Evolutionary conservation across 2,329 filamentous ascomycete genomes (phyloP).

Genomic region (Alternaria sp.): DNA sequence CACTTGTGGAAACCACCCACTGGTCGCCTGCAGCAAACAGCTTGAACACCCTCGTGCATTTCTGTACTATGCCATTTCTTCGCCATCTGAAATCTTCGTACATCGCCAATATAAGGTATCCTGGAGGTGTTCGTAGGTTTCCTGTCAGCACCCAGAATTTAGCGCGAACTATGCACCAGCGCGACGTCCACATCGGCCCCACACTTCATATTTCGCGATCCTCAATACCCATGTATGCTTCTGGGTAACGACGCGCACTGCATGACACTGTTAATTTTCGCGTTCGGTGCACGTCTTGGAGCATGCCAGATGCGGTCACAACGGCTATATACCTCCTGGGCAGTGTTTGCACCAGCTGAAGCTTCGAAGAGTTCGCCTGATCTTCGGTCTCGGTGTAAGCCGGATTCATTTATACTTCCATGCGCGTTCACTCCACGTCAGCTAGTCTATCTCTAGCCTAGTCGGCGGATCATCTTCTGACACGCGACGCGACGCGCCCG

Average conservation of each 20-base stretch:
- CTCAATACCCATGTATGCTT: not conserved
- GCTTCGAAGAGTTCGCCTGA: not conserved
- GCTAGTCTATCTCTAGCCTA: not conserved
- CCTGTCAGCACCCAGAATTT: not conserved
- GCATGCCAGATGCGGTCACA: not conserved
- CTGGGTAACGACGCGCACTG: not conserved
- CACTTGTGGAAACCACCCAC: not conserved
- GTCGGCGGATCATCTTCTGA: not conserved
- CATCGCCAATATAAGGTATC: rapidly evolving
- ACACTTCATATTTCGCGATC: not conserved
- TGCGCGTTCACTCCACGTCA: not conserved
- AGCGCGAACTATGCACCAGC: not conserved
- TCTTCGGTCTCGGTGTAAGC: not conserved
- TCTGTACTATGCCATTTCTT: not conserved
- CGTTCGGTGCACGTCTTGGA: not conserved
- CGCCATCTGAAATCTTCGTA: rapidly evolving
- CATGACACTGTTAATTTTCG: rapidly evolving
- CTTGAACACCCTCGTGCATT: not conserved
- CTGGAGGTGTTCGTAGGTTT: not conserved
- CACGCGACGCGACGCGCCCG: not conserved
- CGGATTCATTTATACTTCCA: not conserved
- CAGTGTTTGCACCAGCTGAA: not conserved
- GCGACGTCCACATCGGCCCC: not conserved
- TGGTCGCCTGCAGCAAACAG: not conserved
- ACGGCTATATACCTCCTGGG: not conserved